Evolutionary conservation across 768 basidiomycete species (phyloP), one percentile per base, ranked within the genome.

Genomic region (Lyophyllum atratum): DNA sequence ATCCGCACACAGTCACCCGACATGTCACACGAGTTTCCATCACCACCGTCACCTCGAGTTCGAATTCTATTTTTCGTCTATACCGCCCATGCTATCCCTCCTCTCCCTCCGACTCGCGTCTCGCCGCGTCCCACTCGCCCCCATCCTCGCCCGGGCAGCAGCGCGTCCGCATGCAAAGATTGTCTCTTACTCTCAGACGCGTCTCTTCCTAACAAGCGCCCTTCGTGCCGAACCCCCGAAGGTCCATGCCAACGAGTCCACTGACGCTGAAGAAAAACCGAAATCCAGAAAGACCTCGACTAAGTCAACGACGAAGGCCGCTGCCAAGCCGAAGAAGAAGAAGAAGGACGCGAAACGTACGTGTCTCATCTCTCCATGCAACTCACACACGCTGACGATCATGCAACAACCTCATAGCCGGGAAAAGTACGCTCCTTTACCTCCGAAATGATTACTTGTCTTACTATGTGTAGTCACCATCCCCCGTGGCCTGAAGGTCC

Each of bases 201-300:
- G 65, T 46, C 62, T 60, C 12, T 66, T 66, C 65, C 28, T 62
- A 33, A 50, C 54, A 17, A 59, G 53, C 34, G 43, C 52, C 43
- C 31, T 31, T 48, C 60, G 59, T 42, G 54, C 60, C 39, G 51
- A 56, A 29, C 44, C 56, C 39, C 6, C 52, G 15, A 37, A 21
- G 39, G 5, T 4, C 34, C 22, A n/a, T 3, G 19, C 46, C 15
- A 42, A 31, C n/a, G n/a, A n/a, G n/a, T 19, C 19, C 55, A 8
- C 19, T 26, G 14, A 56, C 55, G 5, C 19, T 26, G 14, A 56
- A 48, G 34, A 33, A 43, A 54, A 59, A 33, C 4, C 43, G 15
- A 15, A 49, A 47, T 4, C 52, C 26, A 54, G 54, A 22, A 34
- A 54, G 28, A 5, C 37, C 21, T n/a, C 40, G 9, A 28, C 24